Evolutionary conservation across 2,329 filamentous ascomycete genomes (phyloP).

Genomic region (Talaromyces albobiverticillius): DNA sequence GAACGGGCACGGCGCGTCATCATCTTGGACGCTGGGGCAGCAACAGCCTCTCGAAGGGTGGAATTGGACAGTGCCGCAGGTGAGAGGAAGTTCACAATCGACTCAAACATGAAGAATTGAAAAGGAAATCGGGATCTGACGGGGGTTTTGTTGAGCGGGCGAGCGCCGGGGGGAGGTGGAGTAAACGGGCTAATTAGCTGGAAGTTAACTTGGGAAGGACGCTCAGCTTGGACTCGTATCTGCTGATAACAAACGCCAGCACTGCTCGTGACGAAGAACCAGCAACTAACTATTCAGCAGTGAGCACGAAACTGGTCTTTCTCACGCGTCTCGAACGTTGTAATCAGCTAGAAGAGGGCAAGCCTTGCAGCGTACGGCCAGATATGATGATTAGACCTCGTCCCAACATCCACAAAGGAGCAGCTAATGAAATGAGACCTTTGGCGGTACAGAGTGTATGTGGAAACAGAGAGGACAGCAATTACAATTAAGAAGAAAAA

Average conservation of each 20-base stretch:
- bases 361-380: too few relatives aligned
- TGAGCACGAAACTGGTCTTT: too few relatives aligned
- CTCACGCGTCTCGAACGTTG: not conserved
- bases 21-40: conserved; percentile 24
- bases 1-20: conserved; percentile 24
- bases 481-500: too few relatives aligned
- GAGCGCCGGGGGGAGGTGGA: conserved; percentile 1
- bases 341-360: not conserved
- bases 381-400: too few relatives aligned
- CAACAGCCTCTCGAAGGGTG: conserved; percentile 11
- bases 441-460: too few relatives aligned
- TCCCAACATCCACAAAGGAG: too few relatives aligned
- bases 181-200: conserved; percentile 1
- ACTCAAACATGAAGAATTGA: conserved; percentile 16
- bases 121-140: not conserved
- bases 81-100: conserved; percentile 16
- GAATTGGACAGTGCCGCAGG: conserved; percentile 14
- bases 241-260: not conserved
- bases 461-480: too few relatives aligned
- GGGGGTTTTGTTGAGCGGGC: conserved; percentile 3
- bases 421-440: too few relatives aligned
- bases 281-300: too few relatives aligned
- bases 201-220: not conserved
- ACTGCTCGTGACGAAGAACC: too few relatives aligned
- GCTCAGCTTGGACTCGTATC: not conserved